Base-by-base conservation (phyloP, 2,329 filamentous ascomycete species). In the Ilyonectria sp. region DNA sequence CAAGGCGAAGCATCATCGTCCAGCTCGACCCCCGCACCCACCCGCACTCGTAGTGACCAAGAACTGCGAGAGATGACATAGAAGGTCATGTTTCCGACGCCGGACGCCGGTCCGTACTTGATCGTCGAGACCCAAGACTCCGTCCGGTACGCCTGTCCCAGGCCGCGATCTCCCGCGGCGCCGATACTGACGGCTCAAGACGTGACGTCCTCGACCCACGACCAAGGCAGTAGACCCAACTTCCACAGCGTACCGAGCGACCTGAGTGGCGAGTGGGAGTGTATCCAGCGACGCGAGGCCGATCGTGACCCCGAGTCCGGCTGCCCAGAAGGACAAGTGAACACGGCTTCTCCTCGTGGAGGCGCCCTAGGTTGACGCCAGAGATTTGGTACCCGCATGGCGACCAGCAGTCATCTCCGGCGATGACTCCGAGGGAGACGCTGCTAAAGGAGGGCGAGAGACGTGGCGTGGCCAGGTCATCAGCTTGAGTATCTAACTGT, bases 41-140 rank as follows among this genome's bases (percentile, higher is more conserved):
- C 67, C 46, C 70, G 68, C 63, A 70, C 57, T 71, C 78, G 74
- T 69, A 77, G 75, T 69, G 81, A 84, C 62, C 79, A 84, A 71
- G 82, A 85, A 76, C 78, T 85, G 76, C 78, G 79, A 72, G 82
- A 84, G 75, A 84, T 85, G 83, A 79, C 81, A 75, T 85, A 85
- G 82, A 75, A 79, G 71, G 80, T 81, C 82, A 80, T 82, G 73
- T 80, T 78, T 74, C 72, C 75, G 68, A 69, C 69, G 62, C 69
- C 76, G 64, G 74, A 77, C 54, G 66, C 70, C 63, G 63, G 65
- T 62, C 80, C 79, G 40, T 83, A 82, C 67, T 63, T 75, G 33
- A 77, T 81, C 49, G 54, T 75, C 19, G 72, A 81, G 52, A 79
- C 78, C 6, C 69, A 74, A 31, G 65, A 76, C 43, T 79, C 79